Evolutionary conservation across 129 eudicot genomes (phyloP).

Genomic region (Flaveria bidentis): DNA sequence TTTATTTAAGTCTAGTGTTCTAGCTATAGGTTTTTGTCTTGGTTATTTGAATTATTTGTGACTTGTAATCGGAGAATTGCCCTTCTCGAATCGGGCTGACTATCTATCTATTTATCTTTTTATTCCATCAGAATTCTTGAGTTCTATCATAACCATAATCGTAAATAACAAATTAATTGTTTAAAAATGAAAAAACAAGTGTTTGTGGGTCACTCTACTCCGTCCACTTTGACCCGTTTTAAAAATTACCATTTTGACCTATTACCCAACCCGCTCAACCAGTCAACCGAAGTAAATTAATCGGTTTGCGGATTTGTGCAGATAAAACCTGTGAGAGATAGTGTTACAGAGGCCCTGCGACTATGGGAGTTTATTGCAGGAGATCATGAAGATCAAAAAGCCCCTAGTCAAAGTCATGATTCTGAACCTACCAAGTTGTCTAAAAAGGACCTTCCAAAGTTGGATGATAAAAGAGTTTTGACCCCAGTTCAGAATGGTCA

Average conservation of each 20-base stretch:
- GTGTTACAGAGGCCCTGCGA: slow-evolving; percentile 85
- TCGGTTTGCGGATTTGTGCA: slow-evolving; percentile 30
- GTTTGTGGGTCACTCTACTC: neutral
- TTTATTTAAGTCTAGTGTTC: too few relatives aligned
- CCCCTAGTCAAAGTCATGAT: slow-evolving; percentile 47
- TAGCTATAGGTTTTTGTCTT: too few relatives aligned
- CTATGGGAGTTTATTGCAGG: slow-evolving; percentile 82
- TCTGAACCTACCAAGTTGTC: slow-evolving; percentile 45
- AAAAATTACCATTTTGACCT: neutral
- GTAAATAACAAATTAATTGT: neutral
- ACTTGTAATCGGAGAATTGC: too few relatives aligned
- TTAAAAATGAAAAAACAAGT: neutral
- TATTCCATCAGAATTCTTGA: too few relatives aligned
- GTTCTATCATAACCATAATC: too few relatives aligned
- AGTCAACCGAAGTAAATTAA: neutral
- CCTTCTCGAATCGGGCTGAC: too few relatives aligned
- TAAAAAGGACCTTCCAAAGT: slow-evolving; percentile 39
- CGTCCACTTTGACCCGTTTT: neutral
- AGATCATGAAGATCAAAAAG: slow-evolving; percentile 51
- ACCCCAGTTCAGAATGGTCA: slow-evolving; percentile 43
- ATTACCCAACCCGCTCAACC: neutral
- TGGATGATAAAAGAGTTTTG: slow-evolving; percentile 43
- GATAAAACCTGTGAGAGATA: slow-evolving; percentile 98
- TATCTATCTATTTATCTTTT: too few relatives aligned
- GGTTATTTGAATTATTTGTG: too few relatives aligned